Percentiles rank a stretch among this genome's conserved stretches.
phyloP scores from a whole-genome alignment of 1,139 yeast species.

The Yamadazyma mexicana region DNA sequence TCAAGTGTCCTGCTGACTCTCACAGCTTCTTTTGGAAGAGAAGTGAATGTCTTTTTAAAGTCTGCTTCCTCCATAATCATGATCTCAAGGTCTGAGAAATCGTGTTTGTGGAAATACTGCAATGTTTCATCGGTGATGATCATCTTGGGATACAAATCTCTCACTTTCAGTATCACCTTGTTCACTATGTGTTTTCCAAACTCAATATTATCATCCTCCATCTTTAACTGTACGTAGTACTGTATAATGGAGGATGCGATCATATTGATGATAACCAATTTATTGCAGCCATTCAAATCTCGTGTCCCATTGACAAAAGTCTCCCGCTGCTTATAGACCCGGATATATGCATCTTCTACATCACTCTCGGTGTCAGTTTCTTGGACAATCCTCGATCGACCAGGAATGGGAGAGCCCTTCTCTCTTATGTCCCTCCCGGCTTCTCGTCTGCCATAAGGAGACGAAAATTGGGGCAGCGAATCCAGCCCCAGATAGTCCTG shows the following conservation, averaged over 20 bases:
- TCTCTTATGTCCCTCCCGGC: no score
- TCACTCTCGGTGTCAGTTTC: neutral
- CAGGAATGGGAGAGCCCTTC: no score
- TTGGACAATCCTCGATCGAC: neutral
- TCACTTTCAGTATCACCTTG: neutral
- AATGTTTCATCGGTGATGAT: neutral
- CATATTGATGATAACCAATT: slow-evolving; percentile 2
- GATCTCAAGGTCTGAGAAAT: slow-evolving; percentile 6
- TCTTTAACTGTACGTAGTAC: slow-evolving; percentile 7
- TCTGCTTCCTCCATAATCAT: slow-evolving; percentile 1
- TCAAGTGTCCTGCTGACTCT: slow-evolving; percentile 15
- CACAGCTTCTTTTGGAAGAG: slow-evolving; percentile 16
- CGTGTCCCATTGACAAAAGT: neutral
- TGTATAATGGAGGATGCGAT: slow-evolving; percentile 7
- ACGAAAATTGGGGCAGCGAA: no score
- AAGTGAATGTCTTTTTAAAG: slow-evolving; percentile 5
- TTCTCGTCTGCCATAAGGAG: no score
- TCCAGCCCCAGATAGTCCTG: no score
- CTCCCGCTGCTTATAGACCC: slow-evolving; percentile 1
- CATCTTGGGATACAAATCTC: slow-evolving; percentile 6
- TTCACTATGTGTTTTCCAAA: neutral
- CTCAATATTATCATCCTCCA: neutral
- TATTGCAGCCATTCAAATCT: neutral
- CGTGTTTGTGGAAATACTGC: neutral
- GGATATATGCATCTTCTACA: neutral